Base-by-base conservation (phyloP, 2,329 filamentous ascomycete species). In the Ophiostoma perfectum region DNA sequence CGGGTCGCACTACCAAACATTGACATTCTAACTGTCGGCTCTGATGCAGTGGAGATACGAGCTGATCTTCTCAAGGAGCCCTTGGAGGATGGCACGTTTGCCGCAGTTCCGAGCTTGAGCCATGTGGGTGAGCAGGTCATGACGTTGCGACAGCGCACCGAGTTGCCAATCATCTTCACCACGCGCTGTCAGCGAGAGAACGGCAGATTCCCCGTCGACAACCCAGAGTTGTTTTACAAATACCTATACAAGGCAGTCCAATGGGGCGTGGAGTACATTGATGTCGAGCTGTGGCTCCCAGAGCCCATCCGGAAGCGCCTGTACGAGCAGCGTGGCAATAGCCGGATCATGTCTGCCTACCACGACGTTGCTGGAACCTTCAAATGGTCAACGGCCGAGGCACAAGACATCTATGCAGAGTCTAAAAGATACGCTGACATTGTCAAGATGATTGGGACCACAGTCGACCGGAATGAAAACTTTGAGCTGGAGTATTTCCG, bases 401-500 rank as follows among this genome's bases (percentile, higher is more conserved):
- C 91, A 1, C 86, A 90, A 74, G 81, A 84, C 11, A 83, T 94
- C 4, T 96, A 93, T 73, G 81, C 86, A 70, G 84, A 88, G 72
- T 91, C 90, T 8, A 85, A 86, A 64, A 86, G 86, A 69, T 92
- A 93, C 73, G 90, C 90, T 64, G 91, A 96, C 76, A 91, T 96
- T 69, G 88, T 96, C 75, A 96, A 95, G 80, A 95, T 96, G 90
- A 95, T 95, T 74, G 88, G 90, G 44, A 89, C 93, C 75, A 91
- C 92, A 75, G 89, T 88, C 75, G 89, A 90, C 55, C 88, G 90
- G 75, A 91, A 93, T 75, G 91, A 93, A 73, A 95, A 96, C 77
- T 95, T 96, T 75, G 91, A 96, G 79, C 84, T 96, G 45, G 92
- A 96, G 77, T 93, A 93, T 77, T 96, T 96, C 78, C 88, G 92